Conservation (phyloP, 768 basidiomycete genomes). For the Boletus rubescentipes region DNA sequence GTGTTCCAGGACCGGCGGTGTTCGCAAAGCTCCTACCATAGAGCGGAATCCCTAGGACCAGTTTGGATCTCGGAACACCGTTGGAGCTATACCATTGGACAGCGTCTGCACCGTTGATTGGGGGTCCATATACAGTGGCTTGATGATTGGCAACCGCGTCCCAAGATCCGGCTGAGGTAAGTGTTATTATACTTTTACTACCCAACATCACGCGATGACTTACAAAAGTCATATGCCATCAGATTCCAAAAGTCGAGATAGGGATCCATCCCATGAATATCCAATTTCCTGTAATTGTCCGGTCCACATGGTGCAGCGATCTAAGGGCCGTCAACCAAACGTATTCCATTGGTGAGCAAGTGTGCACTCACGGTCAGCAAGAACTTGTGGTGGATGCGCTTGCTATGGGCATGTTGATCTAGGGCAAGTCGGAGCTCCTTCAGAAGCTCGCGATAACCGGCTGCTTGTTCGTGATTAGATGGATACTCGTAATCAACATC, state of each 20-base stretch:
- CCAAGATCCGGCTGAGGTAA: conserved; percentile 70
- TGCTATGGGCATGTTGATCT: conserved; percentile 69
- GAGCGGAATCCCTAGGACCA: conserved; percentile 89
- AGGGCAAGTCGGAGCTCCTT: conserved; percentile 71
- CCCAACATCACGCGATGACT: conserved; percentile 23
- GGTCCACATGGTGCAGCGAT: conserved; percentile 93
- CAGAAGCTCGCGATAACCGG: conserved; percentile 81
- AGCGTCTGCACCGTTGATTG: conserved; percentile 60
- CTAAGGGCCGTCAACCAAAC: conserved; percentile 36
- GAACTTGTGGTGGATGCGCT: conserved; percentile 61
- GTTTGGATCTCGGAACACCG: conserved; percentile 75
- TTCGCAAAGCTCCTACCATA: conserved; percentile 92
- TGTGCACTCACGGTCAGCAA: conserved; percentile 62
- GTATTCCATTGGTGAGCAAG: neutral
- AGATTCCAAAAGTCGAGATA: conserved; percentile 96
- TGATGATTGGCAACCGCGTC: conserved; percentile 74
- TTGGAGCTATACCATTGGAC: conserved; percentile 67
- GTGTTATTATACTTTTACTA: conserved; percentile 11
- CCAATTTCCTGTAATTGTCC: conserved; percentile 78
- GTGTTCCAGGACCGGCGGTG: conserved; percentile 76
- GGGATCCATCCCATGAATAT: conserved; percentile 80
- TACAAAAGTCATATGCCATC: conserved; percentile 90
- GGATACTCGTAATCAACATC: conserved; percentile 97
- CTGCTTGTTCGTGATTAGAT: conserved; percentile 69
- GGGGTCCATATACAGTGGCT: conserved; percentile 75